These are phyloP conservation scores for Adansonia rubrostipa DNA, from an alignment of 441 rosid species.

Conservation along the genomic window DNA sequence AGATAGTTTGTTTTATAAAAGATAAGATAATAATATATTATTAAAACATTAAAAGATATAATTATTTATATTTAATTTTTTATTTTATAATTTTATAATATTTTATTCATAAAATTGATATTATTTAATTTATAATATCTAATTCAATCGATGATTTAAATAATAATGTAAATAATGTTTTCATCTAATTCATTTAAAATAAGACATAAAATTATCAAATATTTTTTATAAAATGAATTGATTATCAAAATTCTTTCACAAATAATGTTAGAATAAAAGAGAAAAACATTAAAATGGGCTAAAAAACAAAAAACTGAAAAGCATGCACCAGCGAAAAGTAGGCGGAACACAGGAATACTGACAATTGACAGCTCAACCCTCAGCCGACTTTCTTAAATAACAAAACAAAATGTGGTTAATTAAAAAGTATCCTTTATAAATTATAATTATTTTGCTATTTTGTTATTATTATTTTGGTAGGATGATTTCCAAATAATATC, in stretches of 20 bases:
- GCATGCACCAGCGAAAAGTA: conserved; percentile 28
- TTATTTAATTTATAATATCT: too few relatives aligned
- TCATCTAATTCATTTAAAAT: too few relatives aligned
- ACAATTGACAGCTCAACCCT: conserved; percentile 40
- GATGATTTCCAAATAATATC: background rate
- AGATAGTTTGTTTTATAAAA: too few relatives aligned
- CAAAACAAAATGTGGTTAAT: background rate
- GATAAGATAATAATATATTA: too few relatives aligned
- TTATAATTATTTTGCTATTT: background rate
- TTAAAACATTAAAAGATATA: too few relatives aligned
- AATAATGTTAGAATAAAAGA: background rate
- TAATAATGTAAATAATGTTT: too few relatives aligned
- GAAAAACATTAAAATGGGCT: background rate
- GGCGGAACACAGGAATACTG: conserved; percentile 26
- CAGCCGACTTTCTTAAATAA: conserved; percentile 43
- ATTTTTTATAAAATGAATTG: too few relatives aligned
- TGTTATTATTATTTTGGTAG: background rate
- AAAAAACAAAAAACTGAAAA: conserved; percentile 7
- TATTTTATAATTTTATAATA: too few relatives aligned
- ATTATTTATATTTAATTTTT: too few relatives aligned
- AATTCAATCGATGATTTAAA: too few relatives aligned
- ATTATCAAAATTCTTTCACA: background rate
- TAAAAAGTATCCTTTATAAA: background rate
- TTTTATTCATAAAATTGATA: too few relatives aligned
- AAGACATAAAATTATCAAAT: too few relatives aligned